Conservation (phyloP, 2,329 filamentous ascomycete species). For the Kalaharituber pfeilii region DNA sequence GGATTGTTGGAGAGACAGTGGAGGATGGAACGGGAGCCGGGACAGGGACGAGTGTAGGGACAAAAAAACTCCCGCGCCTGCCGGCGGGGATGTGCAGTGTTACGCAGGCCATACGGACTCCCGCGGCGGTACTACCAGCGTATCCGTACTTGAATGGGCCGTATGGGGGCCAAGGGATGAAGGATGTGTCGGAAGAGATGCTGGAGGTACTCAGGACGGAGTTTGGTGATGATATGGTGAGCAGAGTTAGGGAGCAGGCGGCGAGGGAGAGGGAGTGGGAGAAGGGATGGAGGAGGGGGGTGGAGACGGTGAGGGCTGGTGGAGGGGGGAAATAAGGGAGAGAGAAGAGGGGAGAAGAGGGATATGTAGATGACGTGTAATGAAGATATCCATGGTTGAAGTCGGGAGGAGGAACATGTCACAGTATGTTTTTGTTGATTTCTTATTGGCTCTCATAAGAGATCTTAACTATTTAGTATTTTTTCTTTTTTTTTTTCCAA, state of each 20-base stretch:
- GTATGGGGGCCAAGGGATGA: not conserved
- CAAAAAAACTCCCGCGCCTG: not conserved
- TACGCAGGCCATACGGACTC: not conserved
- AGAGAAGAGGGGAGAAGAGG: constrained; percentile 23
- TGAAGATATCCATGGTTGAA: no score
- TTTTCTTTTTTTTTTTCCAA: not conserved
- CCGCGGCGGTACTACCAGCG: not conserved
- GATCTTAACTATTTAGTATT: constrained; percentile 20
- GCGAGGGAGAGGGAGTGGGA: constrained; percentile 15
- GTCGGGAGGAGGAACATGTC: no score
- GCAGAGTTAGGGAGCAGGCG: constrained; percentile 4
- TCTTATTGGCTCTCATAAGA: constrained; percentile 9
- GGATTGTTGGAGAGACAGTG: constrained; percentile 30
- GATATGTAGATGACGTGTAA: no score
- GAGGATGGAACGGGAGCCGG: not conserved
- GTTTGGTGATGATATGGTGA: not conserved
- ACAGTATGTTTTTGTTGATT: constrained; percentile 17
- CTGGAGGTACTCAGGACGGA: not conserved
- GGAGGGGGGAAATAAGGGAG: constrained; percentile 18
- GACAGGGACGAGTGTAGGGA: constrained; percentile 2
- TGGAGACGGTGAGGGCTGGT: constrained; percentile 8
- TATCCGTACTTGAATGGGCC: not conserved
- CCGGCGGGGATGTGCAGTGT: not conserved
- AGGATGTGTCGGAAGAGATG: not conserved
- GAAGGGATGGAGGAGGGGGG: constrained; percentile 7